Evolutionary conservation across 495 filamentous ascomycete species (phyloP), one percentile per base, ranked within the genome.

Genomic region (Neurospora hispaniola): DNA sequence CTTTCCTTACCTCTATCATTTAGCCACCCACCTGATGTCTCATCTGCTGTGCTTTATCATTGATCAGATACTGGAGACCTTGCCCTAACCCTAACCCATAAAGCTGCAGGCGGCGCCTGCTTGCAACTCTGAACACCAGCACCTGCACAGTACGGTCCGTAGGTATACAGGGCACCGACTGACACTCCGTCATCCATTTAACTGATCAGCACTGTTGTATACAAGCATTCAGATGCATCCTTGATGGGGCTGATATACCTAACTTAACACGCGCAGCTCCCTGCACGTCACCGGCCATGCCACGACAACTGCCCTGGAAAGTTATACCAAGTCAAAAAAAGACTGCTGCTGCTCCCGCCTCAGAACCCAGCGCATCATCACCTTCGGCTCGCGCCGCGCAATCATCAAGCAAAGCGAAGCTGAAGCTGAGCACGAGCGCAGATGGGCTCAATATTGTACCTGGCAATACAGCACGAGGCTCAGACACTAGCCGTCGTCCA

Each of bases 251-350:
- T 4, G 20, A 27, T 4, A 38, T 38, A n/a, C n/a, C n/a, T n/a
- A 38, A 62, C 12, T 31, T 31, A 31, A 62, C 18, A 44, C 73
- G 62, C 43, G 46, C 46, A 54, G 20, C 46, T 12, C 20, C 20
- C 46, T 23, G 46, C 46, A 54, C 10, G 20, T 54, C 46, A 23
- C 46, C 20, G 46, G 20, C 46, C 46, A 80, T 80, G 79, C 75
- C 78, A 27, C 76, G 78, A n/a, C 76, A 79, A 72, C 73, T 79
- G 4, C 79, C 79, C 1, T 80, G 79, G 79, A 75, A 76, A 69
- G 71, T 77, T 48, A 71, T 44, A 31, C 68, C 48, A 18, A 31
- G 10, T 70, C 3, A 75, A 71, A 62, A 59, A 69, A 71, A 39
- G 70, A 11, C 44, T 48, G 20, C 46, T 12, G 10, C 46, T 54